A percentile compares a stretch with the other conserved stretches of the same genome.
phyloP scores from a whole-genome alignment of 2,329 filamentous ascomycete species.

The Byssothecium circinans region DNA sequence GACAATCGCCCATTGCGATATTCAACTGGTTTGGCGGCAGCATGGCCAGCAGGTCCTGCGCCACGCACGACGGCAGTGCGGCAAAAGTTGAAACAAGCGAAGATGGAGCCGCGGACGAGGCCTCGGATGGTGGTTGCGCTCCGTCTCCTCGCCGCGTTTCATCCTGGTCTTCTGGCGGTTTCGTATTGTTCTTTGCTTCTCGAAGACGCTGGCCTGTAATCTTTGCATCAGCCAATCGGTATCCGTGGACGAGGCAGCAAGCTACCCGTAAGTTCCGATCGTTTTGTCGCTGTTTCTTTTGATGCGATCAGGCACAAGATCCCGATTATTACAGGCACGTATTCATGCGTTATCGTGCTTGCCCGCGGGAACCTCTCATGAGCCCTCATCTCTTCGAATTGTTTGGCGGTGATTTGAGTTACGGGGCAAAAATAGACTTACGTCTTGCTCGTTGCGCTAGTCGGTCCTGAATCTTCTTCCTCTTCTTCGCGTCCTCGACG shows the following conservation, averaged over 20 bases:
- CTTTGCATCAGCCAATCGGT: slow-evolving; percentile 5
- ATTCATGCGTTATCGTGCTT: too few relatives aligned
- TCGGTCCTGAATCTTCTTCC: slow-evolving; percentile 47
- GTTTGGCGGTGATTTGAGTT: slow-evolving; percentile 2
- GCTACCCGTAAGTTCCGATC: too few relatives aligned
- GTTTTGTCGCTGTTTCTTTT: too few relatives aligned
- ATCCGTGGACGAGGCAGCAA: neutral
- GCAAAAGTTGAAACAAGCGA: neutral
- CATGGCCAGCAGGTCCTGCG: neutral
- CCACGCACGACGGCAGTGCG: neutral
- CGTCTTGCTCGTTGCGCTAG: slow-evolving; percentile 44
- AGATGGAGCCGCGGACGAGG: neutral
- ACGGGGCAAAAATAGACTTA: slow-evolving; percentile 16
- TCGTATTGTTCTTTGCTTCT: slow-evolving; percentile 16
- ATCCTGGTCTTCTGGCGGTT: slow-evolving; percentile 7
- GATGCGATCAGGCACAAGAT: too few relatives aligned
- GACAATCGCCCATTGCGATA: neutral
- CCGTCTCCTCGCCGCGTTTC: slow-evolving; percentile 7
- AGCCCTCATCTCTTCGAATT: too few relatives aligned
- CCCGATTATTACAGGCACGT: slow-evolving; percentile 3
- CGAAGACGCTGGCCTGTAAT: slow-evolving; percentile 14
- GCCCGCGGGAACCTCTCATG: too few relatives aligned
- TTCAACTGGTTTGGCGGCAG: neutral
- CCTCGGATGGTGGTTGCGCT: slow-evolving; percentile 1
- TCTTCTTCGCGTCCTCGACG: slow-evolving; percentile 40